Percentiles rank a stretch among this genome's conserved stretches.
Evolutionary conservation across 2,329 filamentous ascomycete genomes (phyloP).

Genomic region (Trichoderma sp.): DNA sequence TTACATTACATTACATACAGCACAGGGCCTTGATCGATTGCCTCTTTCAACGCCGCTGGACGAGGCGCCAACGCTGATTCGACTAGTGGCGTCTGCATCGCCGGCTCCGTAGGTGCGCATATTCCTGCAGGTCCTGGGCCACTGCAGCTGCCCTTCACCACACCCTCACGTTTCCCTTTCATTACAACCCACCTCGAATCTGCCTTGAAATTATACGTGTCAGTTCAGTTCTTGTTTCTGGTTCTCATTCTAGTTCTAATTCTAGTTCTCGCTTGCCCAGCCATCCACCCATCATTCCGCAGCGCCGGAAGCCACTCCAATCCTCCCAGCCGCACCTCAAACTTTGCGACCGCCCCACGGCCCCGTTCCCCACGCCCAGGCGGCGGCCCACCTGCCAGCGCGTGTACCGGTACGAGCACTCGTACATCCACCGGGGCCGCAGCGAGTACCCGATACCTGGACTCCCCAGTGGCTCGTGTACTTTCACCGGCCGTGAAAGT

Average conservation of each 20-base stretch:
- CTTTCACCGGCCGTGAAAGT: background rate
- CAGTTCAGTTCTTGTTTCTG: too few relatives aligned
- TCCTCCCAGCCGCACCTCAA: background rate
- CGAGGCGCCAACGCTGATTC: constrained; percentile 2
- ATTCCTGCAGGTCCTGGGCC: constrained; percentile 14
- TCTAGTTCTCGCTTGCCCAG: background rate
- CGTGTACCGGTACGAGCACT: background rate
- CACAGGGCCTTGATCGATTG: background rate
- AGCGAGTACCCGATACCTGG: background rate
- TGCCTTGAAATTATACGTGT: background rate
- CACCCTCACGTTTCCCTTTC: background rate
- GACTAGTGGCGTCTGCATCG: constrained; percentile 1
- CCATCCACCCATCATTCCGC: constrained; percentile 3
- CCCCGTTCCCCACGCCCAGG: constrained; percentile 9
- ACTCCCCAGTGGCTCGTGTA: background rate
- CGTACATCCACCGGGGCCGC: background rate
- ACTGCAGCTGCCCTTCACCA: background rate
- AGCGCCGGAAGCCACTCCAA: background rate
- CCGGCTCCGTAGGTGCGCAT: constrained; percentile 9
- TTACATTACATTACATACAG: background rate
- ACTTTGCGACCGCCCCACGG: constrained; percentile 13
- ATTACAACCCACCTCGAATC: background rate
- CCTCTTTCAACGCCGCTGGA: constrained; percentile 1
- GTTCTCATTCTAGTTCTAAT: background rate
- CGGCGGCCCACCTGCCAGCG: background rate